phyloP scores from a whole-genome alignment of 768 basidiomycete genomes.

The Suillus spraguei region DNA sequence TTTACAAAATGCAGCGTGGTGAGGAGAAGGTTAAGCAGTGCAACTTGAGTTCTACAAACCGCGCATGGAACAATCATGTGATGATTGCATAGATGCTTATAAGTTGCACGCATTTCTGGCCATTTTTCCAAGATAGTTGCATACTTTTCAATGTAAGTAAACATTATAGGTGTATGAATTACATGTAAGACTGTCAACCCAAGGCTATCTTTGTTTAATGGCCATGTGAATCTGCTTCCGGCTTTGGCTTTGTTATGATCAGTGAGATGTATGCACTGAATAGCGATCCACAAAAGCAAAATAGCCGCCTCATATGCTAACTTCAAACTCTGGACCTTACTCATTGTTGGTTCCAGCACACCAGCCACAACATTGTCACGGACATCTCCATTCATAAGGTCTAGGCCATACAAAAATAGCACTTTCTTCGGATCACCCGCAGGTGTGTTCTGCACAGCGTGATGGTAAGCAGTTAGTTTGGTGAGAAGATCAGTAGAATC shows the following conservation, averaged over 20 bases:
- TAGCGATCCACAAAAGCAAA: conserved; percentile 91
- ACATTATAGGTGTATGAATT: conserved; percentile 17
- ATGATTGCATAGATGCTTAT: conserved; percentile 12
- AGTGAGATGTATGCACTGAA: conserved; percentile 66
- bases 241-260: conserved; percentile 60
- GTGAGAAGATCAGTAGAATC: conserved; percentile 98
- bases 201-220: conserved; percentile 45
- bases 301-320: conserved; percentile 97
- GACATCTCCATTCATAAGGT: conserved; percentile 92
- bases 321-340: conserved; percentile 96
- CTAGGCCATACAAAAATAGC: conserved; percentile 90
- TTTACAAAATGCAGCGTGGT: conserved; percentile 22
- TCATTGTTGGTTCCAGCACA: conserved; percentile 93
- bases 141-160: conserved; percentile 4
- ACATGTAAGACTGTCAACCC: conserved; percentile 15
- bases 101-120: neutral
- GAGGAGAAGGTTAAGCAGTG: conserved; percentile 17
- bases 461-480: conserved; percentile 95
- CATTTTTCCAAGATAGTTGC: conserved; percentile 8
- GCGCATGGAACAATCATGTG: conserved; percentile 31
- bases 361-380: conserved; percentile 94
- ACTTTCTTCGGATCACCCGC: conserved; percentile 89
- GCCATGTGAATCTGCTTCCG: conserved; percentile 74
- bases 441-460: conserved; percentile 92
- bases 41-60: conserved; percentile 23